phyloP scores from a whole-genome alignment of 129 eudicot genomes.

The Lactuca sativa region DNA sequence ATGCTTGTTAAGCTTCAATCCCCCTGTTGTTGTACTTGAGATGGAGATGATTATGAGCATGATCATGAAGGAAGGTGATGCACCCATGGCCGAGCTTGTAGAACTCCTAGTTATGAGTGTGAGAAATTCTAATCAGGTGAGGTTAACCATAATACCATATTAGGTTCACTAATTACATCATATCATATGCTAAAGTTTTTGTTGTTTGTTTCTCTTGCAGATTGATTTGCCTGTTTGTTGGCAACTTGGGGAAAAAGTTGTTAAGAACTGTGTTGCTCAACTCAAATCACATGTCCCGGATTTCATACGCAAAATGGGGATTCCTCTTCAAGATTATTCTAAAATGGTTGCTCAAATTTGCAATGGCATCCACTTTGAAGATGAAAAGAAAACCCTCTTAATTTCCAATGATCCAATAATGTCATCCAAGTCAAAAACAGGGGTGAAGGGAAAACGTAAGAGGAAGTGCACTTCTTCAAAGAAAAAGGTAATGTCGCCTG shows the following conservation, averaged over 20 bases:
- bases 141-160: neutral
- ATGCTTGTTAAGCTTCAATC: constrained; percentile 29
- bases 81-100: constrained; percentile 35
- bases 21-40: constrained; percentile 23
- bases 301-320: constrained; percentile 27
- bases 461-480: constrained; percentile 5
- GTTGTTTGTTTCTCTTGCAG: constrained; percentile 25
- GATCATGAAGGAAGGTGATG: constrained; percentile 39
- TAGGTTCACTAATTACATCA: neutral
- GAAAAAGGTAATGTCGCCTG: constrained; percentile 22
- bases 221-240: constrained; percentile 34
- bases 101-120: constrained; percentile 29
- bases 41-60: constrained; percentile 48
- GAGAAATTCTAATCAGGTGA: constrained; percentile 41
- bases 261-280: constrained; percentile 28
- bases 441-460: constrained; percentile 17
- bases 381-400: constrained; percentile 18
- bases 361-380: constrained; percentile 20
- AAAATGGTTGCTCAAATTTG: constrained; percentile 33
- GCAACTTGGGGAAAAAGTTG: constrained; percentile 43
- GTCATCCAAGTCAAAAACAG: neutral
- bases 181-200: neutral
- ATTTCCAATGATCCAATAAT: constrained; percentile 13
- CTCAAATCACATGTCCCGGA: constrained; percentile 25
- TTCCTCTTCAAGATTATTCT: constrained; percentile 34